Evolutionary conservation across 192 early-diverging fungal species (phyloP).

Genomic region (Obelidium mucronatum): DNA sequence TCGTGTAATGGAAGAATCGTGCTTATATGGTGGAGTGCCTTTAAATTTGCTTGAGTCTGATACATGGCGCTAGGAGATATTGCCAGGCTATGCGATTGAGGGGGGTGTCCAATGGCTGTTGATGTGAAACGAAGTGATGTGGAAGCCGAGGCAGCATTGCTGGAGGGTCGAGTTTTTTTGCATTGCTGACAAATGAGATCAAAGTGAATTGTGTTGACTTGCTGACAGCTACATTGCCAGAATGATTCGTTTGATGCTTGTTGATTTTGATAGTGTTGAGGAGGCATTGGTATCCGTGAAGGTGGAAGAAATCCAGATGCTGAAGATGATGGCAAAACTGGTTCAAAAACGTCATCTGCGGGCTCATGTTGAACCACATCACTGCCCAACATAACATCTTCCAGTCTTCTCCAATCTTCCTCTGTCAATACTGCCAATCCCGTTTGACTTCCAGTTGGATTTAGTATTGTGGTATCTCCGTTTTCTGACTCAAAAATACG

Average conservation of each 20-base stretch:
- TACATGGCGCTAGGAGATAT: background rate
- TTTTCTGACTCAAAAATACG: slow-evolving; percentile 24
- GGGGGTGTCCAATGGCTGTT: background rate
- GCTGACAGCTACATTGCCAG: no score
- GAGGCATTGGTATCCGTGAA: no score
- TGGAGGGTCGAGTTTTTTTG: background rate
- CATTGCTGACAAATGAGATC: no score
- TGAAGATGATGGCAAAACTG: no score
- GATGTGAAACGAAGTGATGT: background rate
- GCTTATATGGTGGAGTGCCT: background rate
- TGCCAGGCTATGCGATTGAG: background rate
- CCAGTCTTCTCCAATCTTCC: background rate
- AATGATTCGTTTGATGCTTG: no score
- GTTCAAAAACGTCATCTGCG: no score
- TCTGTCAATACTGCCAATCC: background rate
- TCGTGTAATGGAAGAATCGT: background rate
- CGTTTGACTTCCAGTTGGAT: background rate
- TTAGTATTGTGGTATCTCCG: background rate
- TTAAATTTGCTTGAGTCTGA: no score
- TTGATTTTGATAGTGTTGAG: no score
- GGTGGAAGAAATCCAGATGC: no score
- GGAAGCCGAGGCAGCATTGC: background rate
- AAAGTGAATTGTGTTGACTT: no score
- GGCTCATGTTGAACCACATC: no score
- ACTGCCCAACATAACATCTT: background rate